Evolutionary conservation across 1,284 basidiomycete species (phyloP).

Genomic region (Vanrija humicola): DNA sequence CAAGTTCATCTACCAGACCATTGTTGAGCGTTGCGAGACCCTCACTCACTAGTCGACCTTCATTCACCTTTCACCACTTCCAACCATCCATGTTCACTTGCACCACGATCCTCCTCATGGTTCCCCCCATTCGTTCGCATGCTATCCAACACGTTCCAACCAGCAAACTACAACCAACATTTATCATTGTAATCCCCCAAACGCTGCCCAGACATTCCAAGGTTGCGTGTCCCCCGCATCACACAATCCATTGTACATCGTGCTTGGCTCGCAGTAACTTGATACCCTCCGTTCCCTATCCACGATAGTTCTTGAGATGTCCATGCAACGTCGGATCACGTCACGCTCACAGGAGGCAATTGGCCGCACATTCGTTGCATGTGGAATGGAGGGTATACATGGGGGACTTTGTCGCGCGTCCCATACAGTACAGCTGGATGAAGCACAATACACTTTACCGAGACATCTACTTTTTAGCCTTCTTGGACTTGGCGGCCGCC

Average conservation of each 20-base stretch:
- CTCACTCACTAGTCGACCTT: constrained; percentile 28
- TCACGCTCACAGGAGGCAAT: background rate
- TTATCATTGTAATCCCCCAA: background rate
- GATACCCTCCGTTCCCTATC: background rate
- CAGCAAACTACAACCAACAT: background rate
- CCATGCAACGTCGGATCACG: background rate
- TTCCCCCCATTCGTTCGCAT: too few relatives aligned
- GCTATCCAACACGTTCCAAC: too few relatives aligned
- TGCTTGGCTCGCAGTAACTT: background rate
- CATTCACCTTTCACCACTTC: background rate
- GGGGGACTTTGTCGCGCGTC: background rate
- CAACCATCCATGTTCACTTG: too few relatives aligned
- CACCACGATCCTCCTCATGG: too few relatives aligned
- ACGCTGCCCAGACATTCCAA: background rate
- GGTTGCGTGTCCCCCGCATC: too few relatives aligned
- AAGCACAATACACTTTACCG: background rate
- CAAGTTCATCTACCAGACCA: constrained; percentile 86
- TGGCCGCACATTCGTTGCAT: background rate
- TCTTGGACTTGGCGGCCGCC: constrained; percentile 26
- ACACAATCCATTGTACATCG: too few relatives aligned
- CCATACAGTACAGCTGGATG: background rate
- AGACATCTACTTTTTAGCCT: constrained; percentile 29
- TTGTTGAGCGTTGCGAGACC: constrained; percentile 60
- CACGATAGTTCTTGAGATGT: background rate
- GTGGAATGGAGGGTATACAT: background rate